Evolutionary conservation across 495 filamentous ascomycete species (phyloP), one percentile per base, ranked within the genome.

Genomic region (Aspergillus heteromorphus): DNA sequence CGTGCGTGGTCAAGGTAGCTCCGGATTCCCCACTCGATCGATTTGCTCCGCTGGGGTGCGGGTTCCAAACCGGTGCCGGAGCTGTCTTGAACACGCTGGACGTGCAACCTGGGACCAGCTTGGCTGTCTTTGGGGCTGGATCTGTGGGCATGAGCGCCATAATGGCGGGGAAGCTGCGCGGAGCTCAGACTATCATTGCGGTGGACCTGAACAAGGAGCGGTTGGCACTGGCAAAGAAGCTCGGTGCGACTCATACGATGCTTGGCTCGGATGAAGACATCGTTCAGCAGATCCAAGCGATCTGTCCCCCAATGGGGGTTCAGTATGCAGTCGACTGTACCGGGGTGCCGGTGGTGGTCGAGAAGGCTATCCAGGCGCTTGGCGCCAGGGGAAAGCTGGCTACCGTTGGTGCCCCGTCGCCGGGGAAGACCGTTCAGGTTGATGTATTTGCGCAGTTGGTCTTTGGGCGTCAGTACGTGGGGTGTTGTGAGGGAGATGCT

Each of bases 31-130:
- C 69, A 13, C 50, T 74, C 3, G 57, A 55, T 19, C 45, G 70
- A 0, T 68, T 64, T 17, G 66, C 71, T 1, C 65, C 72, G 16
- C 45, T 79, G n/a, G 74, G 75, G 0, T 79, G 75, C 54, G 76
- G 76, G 0, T 71, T 75, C 63, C 70, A 74, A 30, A 79, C 76
- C 2, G 76, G 75, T 10, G 72, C 72, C 6, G 74, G 72, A 9
- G 70, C 76, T 0, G 64, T 79, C 14, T 47, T 78, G 11, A 77
- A 77, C 49, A 55, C 69, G 2, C 55, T 76, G 2, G 56, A 67
- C 23, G 69, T 71, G 0, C 57, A 48, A 23, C 8, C 57, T 0
- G 49, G 54, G 1, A 56, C 54, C 23, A 56, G 47, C 0, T 51
- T 79, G 3, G 71, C 55, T 1, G 61, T 79, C 0, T 54, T 76